Conservation (phyloP, 805 yeast genomes). For the Kluyveromyces siamensis region DNA sequence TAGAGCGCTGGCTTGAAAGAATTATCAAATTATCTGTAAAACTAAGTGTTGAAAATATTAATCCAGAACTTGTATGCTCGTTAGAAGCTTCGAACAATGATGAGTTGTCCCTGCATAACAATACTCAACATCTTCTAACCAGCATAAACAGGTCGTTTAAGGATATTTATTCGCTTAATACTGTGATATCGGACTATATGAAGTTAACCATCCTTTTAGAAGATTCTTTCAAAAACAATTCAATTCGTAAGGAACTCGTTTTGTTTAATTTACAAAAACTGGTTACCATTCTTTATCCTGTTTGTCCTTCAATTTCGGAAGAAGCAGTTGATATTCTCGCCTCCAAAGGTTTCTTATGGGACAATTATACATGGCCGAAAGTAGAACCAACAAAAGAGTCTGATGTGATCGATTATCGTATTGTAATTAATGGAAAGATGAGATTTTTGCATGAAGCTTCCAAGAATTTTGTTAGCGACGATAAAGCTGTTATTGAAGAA, state of each 20-base stretch:
- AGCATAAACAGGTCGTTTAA: constrained; percentile 54
- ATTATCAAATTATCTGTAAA: constrained; percentile 29
- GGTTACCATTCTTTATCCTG: constrained; percentile 63
- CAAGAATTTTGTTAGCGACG: constrained; percentile 31
- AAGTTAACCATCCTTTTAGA: constrained; percentile 54
- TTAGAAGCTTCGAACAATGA: constrained; percentile 24
- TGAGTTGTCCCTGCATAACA: constrained; percentile 54
- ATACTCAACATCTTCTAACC: constrained; percentile 37
- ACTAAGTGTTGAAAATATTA: constrained; percentile 5
- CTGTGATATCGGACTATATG: constrained; percentile 85
- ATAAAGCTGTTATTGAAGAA: constrained; percentile 30
- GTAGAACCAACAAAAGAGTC: constrained; percentile 32
- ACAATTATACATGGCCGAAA: constrained; percentile 55
- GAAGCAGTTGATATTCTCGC: constrained; percentile 60
- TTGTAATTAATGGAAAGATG: constrained; percentile 70
- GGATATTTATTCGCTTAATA: constrained; percentile 58
- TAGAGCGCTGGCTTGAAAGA: constrained; percentile 75
- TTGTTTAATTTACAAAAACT: constrained; percentile 44
- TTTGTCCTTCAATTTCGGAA: constrained; percentile 73
- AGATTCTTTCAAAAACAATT: constrained; percentile 29
- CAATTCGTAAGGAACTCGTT: constrained; percentile 34
- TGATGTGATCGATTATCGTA: constrained; percentile 35
- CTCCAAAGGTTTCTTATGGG: constrained; percentile 9
- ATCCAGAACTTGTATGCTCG: constrained; percentile 5
- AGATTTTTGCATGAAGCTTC: constrained; percentile 37